A percentile compares a stretch with the other conserved stretches of the same genome.
phyloP scores from a whole-genome alignment of 2,329 filamentous ascomycete genomes.

The Alternaria sp. region DNA sequence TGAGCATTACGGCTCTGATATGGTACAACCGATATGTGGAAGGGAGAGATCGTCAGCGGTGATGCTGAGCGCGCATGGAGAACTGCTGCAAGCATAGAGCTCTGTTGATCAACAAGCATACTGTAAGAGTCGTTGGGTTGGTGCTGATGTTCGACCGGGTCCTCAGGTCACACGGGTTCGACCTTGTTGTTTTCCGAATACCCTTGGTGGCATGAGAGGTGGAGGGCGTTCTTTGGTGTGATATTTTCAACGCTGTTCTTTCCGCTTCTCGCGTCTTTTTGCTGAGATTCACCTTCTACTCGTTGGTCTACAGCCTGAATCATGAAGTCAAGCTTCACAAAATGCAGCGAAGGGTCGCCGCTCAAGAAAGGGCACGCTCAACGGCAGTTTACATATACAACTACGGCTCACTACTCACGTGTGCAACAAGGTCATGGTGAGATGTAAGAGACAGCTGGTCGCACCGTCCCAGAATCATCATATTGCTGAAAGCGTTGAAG shows the following conservation, averaged over 20 bases:
- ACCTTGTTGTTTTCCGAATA: background rate
- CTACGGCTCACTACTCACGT: background rate
- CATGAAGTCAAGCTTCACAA: background rate
- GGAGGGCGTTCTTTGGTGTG: background rate
- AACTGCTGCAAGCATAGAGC: background rate
- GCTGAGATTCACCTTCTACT: background rate
- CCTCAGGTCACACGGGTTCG: background rate
- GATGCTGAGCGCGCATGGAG: background rate
- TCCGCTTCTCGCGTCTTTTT: background rate
- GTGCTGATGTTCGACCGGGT: background rate
- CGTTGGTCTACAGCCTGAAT: background rate
- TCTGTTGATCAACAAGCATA: background rate
- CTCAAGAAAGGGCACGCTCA: background rate
- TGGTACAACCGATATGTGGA: background rate
- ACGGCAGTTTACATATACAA: background rate
- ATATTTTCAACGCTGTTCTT: background rate
- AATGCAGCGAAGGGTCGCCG: background rate
- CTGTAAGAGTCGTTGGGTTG: background rate
- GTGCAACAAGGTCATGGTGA: background rate
- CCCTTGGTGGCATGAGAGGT: background rate
- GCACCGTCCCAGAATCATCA: background rate
- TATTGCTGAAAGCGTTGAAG: background rate
- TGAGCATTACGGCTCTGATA: background rate
- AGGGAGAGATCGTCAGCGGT: background rate
- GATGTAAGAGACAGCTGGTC: background rate